phyloP scores from a whole-genome alignment of 2,329 filamentous ascomycete species.

The Fusarium algeriense region DNA sequence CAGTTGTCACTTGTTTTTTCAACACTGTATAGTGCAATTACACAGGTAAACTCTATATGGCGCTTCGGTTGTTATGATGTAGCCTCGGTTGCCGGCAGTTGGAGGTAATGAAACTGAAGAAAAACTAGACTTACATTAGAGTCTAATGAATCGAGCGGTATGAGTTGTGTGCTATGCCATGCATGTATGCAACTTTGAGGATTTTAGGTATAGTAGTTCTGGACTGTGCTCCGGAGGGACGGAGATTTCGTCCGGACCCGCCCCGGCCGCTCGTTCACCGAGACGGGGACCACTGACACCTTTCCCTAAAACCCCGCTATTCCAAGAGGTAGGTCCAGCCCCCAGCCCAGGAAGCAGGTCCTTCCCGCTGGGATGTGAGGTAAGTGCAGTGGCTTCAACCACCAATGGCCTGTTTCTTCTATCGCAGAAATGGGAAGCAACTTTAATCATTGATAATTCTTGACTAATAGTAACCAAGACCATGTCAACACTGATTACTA shows the following conservation, averaged over 20 bases:
- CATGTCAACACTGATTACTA: background rate
- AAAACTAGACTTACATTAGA: background rate
- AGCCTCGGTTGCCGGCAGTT: background rate
- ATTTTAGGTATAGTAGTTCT: slow-evolving; percentile 1
- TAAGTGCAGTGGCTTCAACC: background rate
- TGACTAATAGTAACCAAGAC: background rate
- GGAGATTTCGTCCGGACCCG: slow-evolving; percentile 27
- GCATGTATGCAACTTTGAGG: background rate
- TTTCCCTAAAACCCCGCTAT: slow-evolving; percentile 39
- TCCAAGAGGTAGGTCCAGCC: slow-evolving; percentile 5
- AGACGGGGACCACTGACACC: slow-evolving; percentile 25
- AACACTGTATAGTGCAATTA: slow-evolving; percentile 8
- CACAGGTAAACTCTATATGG: background rate
- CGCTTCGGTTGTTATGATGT: background rate
- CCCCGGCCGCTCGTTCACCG: slow-evolving; percentile 30
- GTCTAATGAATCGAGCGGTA: background rate
- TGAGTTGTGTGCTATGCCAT: background rate
- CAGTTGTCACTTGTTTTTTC: background rate
- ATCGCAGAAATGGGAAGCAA: background rate
- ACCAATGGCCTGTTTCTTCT: slow-evolving; percentile 14
- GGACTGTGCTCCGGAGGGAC: slow-evolving; percentile 10
- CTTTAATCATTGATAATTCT: background rate
- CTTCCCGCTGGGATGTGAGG: background rate
- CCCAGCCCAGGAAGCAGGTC: background rate
- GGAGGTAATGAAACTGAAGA: background rate